Percentiles rank a stretch among this genome's conserved stretches.
Conservation (phyloP, 2,329 filamentous ascomycete genomes). For the Nakataea oryzae region DNA sequence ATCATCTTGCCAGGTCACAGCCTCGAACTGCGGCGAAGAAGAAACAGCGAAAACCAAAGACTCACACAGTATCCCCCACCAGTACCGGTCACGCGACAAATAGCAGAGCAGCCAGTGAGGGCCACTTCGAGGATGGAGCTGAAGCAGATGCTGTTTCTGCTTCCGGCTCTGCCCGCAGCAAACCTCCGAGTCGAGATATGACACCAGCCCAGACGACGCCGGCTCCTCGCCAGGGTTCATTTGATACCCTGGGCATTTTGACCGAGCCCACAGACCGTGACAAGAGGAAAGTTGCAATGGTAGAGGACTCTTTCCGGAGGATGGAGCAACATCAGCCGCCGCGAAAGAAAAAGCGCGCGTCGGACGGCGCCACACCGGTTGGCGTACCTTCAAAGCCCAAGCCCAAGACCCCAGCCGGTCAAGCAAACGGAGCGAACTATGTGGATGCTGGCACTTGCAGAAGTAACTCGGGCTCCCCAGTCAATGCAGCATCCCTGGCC, state of each 20-base stretch:
- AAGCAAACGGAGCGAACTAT: constrained; percentile 26
- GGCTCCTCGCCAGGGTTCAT: constrained; percentile 39
- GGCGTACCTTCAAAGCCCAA: neutral
- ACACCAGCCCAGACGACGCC: constrained; percentile 37
- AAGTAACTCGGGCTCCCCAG: constrained; percentile 42
- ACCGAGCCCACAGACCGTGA: constrained; percentile 57
- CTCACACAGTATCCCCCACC: constrained; percentile 47
- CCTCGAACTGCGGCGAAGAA: constrained; percentile 30
- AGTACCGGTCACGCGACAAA: constrained; percentile 52
- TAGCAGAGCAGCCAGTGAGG: constrained; percentile 54
- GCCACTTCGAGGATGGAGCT: constrained; percentile 40
- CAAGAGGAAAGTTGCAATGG: constrained; percentile 56
- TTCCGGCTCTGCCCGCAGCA: constrained; percentile 47
- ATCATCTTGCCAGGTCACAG: constrained; percentile 38
- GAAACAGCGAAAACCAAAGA: constrained; percentile 44
- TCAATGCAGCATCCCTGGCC: constrained; percentile 28
- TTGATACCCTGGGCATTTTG: constrained; percentile 48
- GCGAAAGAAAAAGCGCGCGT: constrained; percentile 52
- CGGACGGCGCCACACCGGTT: constrained; percentile 33
- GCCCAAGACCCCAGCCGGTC: neutral
- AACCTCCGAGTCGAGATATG: constrained; percentile 55
- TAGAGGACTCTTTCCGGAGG: constrained; percentile 52
- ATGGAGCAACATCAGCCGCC: constrained; percentile 45
- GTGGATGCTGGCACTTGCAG: constrained; percentile 42
- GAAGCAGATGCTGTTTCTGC: constrained; percentile 42